phyloP scores from a whole-genome alignment of 495 filamentous ascomycete genomes.

The Tuber brumale region DNA sequence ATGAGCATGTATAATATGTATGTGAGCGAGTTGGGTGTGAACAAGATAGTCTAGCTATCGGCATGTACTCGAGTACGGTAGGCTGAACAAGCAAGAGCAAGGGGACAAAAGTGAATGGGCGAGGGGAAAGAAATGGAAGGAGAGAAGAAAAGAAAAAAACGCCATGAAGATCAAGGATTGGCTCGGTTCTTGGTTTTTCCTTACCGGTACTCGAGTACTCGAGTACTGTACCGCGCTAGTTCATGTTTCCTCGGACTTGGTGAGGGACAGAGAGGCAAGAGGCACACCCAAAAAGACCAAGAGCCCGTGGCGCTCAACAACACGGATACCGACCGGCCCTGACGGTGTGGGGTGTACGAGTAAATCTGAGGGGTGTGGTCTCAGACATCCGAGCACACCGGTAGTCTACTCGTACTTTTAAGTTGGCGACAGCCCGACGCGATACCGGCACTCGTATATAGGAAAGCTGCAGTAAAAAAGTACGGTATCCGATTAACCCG shows the following conservation, averaged over 20 bases:
- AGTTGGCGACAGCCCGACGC: not conserved
- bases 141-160: not conserved
- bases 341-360: not conserved
- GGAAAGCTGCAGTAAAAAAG: not conserved
- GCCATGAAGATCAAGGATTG: not conserved
- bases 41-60: not conserved
- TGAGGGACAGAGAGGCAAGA: not conserved
- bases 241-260: not conserved
- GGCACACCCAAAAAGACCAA: not conserved
- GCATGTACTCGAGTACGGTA: too few species aligned
- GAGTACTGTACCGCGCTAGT: not conserved
- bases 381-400: not conserved
- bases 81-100: not conserved
- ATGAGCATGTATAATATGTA: not conserved
- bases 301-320: not conserved
- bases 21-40: not conserved
- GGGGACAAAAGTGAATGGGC: not conserved
- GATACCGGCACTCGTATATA: not conserved
- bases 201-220: not conserved
- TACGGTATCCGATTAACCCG: too few species aligned
- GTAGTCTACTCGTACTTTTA: not conserved
- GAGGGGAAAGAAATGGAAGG: not conserved
- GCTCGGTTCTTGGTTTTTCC: not conserved
- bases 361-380: not conserved
- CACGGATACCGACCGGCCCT: not conserved